Percentiles rank a stretch among this genome's conserved stretches.
Evolutionary conservation across 2,329 filamentous ascomycete species (phyloP).

Genomic region (Periconia sp.): DNA sequence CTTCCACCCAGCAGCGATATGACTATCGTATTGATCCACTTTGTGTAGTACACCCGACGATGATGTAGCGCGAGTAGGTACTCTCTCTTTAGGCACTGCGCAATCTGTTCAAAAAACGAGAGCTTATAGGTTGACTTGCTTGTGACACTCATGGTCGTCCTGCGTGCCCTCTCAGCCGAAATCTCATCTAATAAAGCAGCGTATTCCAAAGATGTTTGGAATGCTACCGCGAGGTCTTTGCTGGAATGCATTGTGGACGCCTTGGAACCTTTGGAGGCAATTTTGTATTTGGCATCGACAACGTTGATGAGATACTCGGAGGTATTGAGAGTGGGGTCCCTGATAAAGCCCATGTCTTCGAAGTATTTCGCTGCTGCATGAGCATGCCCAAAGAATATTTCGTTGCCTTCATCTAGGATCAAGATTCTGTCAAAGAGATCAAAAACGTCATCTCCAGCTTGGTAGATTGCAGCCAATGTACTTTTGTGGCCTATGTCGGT

Average conservation of each 20-base stretch:
- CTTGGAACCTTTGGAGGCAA: constrained; percentile 26
- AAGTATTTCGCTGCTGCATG: constrained; percentile 63
- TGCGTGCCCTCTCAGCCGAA: too few relatives aligned
- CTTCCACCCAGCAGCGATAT: constrained; percentile 1
- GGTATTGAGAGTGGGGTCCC: constrained; percentile 49
- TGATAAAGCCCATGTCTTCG: constrained; percentile 59
- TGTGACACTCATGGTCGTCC: too few relatives aligned
- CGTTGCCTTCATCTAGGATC: constrained; percentile 70
- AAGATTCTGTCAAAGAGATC: constrained; percentile 67
- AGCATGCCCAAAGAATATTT: constrained; percentile 70
- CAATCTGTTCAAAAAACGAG: too few relatives aligned
- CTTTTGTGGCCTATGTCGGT: constrained; percentile 52
- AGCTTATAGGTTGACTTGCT: too few relatives aligned
- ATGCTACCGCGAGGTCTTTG: not conserved
- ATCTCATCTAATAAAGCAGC: not conserved
- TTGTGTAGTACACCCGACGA: not conserved
- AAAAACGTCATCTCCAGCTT: constrained; percentile 20
- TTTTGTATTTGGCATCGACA: constrained; percentile 29
- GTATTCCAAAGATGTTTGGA: not conserved
- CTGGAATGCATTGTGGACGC: not conserved
- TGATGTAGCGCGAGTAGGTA: not conserved
- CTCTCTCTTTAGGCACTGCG: not conserved
- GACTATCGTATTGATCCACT: not conserved
- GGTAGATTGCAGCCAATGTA: constrained; percentile 58
- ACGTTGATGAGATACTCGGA: constrained; percentile 74